Evolutionary conservation across 768 basidiomycete species (phyloP).

Genomic region (Psilocybe cubensis): DNA sequence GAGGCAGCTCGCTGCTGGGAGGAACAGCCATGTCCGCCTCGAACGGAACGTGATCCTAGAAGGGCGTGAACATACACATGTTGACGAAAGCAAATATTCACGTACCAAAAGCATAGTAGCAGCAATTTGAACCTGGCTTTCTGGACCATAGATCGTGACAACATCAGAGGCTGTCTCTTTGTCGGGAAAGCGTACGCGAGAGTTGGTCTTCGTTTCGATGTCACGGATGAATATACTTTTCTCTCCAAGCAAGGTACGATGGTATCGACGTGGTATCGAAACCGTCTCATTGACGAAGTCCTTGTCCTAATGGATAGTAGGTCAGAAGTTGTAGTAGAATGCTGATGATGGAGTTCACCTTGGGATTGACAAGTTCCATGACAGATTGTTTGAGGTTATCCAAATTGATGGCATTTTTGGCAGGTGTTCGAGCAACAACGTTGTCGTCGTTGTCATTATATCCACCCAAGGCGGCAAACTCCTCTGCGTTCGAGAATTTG

Average conservation of each 20-base stretch:
- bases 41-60: conserved; percentile 92
- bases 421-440: conserved; percentile 96
- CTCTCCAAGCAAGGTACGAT: conserved; percentile 93
- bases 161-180: conserved; percentile 94
- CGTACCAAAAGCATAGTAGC: conserved; percentile 92
- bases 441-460: conserved; percentile 99
- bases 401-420: conserved; percentile 94
- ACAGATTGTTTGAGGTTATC: conserved; percentile 95
- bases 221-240: conserved; percentile 97
- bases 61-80: background rate
- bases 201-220: conserved; percentile 96
- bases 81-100: conserved; percentile 6
- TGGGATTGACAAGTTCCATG: conserved; percentile 97
- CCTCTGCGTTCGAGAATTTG: conserved; percentile 98
- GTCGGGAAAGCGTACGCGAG: conserved; percentile 88
- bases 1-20: conserved; percentile 76
- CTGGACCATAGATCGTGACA: conserved; percentile 95
- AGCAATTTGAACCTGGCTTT: conserved; percentile 95
- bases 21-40: conserved; percentile 95
- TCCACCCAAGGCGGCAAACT: conserved; percentile 92
- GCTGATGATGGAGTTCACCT: conserved; percentile 52
- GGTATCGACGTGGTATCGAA: conserved; percentile 92
- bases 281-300: conserved; percentile 95
- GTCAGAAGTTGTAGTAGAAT: background rate
- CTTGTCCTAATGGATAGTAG: conserved; percentile 72